Percentiles rank a stretch among this genome's conserved stretches.
phyloP scores from a whole-genome alignment of 1,139 yeast genomes.

The Blastobotrys apis region DNA sequence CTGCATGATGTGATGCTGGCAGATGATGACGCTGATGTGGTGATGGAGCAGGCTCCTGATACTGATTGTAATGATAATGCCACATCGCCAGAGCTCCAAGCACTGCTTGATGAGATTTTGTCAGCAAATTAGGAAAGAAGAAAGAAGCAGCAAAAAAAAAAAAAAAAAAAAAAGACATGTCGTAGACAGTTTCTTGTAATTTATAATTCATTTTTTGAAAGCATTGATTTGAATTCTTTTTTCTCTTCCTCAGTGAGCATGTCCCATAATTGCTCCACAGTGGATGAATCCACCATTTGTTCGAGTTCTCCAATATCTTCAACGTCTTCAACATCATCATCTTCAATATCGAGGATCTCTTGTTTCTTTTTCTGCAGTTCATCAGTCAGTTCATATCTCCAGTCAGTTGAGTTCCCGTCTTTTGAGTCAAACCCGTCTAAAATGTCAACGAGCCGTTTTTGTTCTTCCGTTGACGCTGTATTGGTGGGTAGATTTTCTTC shows the following conservation, averaged over 20 bases:
- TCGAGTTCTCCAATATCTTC: constrained; percentile 17
- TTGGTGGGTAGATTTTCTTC: constrained; percentile 12
- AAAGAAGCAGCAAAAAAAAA: not conserved
- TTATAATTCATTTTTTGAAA: constrained; percentile 13
- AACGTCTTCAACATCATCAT: constrained; percentile 15
- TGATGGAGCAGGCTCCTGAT: not conserved
- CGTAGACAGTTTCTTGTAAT: not conserved
- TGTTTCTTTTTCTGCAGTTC: constrained; percentile 8
- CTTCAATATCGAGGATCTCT: constrained; percentile 12
- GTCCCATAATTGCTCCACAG: constrained; percentile 18
- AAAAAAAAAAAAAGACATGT: too few relatives aligned
- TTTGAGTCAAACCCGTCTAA: constrained; percentile 18
- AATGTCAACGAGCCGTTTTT: constrained; percentile 16
- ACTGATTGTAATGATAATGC: constrained; percentile 4
- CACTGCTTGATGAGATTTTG: constrained; percentile 4
- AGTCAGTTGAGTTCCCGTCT: constrained; percentile 16
- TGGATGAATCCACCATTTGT: constrained; percentile 18
- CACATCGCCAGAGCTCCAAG: constrained; percentile 8
- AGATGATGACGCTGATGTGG: constrained; percentile 26
- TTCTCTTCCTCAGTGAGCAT: constrained; percentile 22
- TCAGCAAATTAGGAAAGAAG: not conserved
- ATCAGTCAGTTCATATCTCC: constrained; percentile 24
- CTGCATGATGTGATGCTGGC: constrained; percentile 32
- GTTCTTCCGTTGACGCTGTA: constrained; percentile 14
- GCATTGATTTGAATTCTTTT: constrained; percentile 17